Base-by-base conservation (phyloP, 352 stramenopile genomes). In the Hyaloperonospora arabidopsidis region DNA sequence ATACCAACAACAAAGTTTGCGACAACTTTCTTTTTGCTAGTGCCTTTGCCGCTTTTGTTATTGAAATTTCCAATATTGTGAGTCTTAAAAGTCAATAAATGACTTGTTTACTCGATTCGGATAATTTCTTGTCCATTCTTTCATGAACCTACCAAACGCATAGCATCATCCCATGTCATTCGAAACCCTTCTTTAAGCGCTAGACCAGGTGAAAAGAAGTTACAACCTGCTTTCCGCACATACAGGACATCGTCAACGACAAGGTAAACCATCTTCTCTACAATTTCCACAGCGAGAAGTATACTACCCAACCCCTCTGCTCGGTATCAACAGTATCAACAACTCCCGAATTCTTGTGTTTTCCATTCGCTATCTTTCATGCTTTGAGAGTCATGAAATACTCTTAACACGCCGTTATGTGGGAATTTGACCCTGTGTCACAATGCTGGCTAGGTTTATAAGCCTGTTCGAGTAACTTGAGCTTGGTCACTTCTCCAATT, bases 251-350 rank as follows among this genome's bases (percentile, higher is more conserved):
- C 49, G 25, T 41, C 4, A 15, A 57, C 10, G 7, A 50, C 21
- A 13, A 57, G 11, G 21, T 45, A 17, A n/a, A 56, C 41, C 41
- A 50, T 50, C 17, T 57, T 1, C 19, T 57, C 50, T 45, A 50
- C 40, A 36, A 57, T 18, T 18, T 15, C 15, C 15, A 18, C 2
- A 3, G 35, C 15, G 2, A 41, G 15, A 15, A 41, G 4, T 2
- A 15, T 18, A 15, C 12, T 41, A 15, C 35, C 35, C 2, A 41
- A 41, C 15, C 35, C 15, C 15, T 15, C 13, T 3, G 4, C 11
- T 41, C 15, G 5, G 11, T 10, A 41, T 18, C 35, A 18, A 18
- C 35, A 18, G 6, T 10, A 41, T 15, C 15, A 18, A 10, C 35
- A 10, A 41, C 4, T 41, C 35, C 35, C 2, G 35, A 41, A 18